phyloP scores from a whole-genome alignment of 2,329 filamentous ascomycete genomes.

The Onygena corvina region DNA sequence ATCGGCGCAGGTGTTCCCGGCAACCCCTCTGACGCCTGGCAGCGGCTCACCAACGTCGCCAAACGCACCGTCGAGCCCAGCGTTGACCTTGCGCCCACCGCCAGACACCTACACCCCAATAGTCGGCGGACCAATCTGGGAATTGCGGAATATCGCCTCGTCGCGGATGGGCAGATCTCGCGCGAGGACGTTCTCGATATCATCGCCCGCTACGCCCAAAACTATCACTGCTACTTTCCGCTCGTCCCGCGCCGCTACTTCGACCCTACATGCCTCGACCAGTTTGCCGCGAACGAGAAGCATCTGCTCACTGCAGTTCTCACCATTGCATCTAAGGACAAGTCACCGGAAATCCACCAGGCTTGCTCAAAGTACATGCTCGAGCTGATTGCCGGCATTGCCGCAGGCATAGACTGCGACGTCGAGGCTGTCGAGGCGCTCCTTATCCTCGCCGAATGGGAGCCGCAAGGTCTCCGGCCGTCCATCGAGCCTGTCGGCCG shows the following conservation, averaged over 20 bases:
- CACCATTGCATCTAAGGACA: slow-evolving; percentile 59
- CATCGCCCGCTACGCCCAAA: slow-evolving; percentile 48
- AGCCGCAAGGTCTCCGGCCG: slow-evolving; percentile 51
- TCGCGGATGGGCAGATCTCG: slow-evolving; percentile 37
- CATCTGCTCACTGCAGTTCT: slow-evolving; percentile 59
- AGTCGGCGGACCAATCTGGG: slow-evolving; percentile 19
- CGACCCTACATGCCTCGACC: slow-evolving; percentile 41
- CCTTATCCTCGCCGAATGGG: slow-evolving; percentile 60
- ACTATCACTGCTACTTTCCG: slow-evolving; percentile 60
- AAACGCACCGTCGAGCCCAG: slow-evolving; percentile 23
- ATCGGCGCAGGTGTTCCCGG: slow-evolving; percentile 33
- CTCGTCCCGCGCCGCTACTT: slow-evolving; percentile 52
- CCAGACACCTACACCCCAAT: slow-evolving; percentile 6
- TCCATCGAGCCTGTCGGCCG: slow-evolving; percentile 52
- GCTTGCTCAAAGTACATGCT: slow-evolving; percentile 60
- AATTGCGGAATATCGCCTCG: slow-evolving; percentile 33
- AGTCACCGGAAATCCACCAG: slow-evolving; percentile 53
- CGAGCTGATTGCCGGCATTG: slow-evolving; percentile 52
- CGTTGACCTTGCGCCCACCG: slow-evolving; percentile 17
- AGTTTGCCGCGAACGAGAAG: slow-evolving; percentile 49
- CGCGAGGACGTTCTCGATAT: slow-evolving; percentile 41
- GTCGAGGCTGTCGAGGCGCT: slow-evolving; percentile 61
- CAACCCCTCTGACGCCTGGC: slow-evolving; percentile 40
- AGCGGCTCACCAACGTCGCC: slow-evolving; percentile 36
- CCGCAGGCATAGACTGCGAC: slow-evolving; percentile 53